A percentile compares a stretch with the other conserved stretches of the same genome.
Conservation (phyloP, 257 asterid species). For the Solanum lignicaule region DNA sequence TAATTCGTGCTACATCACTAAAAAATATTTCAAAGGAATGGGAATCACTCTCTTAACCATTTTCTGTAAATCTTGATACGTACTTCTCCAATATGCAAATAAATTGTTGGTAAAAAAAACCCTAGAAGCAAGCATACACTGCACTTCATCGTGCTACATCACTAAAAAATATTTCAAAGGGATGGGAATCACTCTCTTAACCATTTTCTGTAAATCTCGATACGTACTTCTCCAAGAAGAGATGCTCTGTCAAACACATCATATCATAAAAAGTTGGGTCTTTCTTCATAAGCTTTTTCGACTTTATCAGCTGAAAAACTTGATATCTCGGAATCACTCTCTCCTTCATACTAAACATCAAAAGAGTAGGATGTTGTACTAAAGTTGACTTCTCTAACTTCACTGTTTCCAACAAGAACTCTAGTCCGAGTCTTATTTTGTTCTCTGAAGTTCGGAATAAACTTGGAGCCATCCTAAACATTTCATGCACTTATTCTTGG, state of each 20-base stretch:
- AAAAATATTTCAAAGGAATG: not conserved
- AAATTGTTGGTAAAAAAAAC: no score
- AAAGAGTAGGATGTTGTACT: not conserved
- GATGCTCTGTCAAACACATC: not conserved
- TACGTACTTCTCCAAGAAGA: slow-evolving; percentile 8
- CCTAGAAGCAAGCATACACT: no score
- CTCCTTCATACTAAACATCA: slow-evolving; percentile 2
- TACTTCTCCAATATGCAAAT: no score
- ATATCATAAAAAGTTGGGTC: not conserved
- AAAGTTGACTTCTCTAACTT: not conserved
- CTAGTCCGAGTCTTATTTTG: slow-evolving; percentile 8
- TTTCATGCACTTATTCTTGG: not conserved
- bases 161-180: not conserved
- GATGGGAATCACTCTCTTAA: no score
- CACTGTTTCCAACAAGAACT: slow-evolving; percentile 10
- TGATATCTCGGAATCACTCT: slow-evolving; percentile 1
- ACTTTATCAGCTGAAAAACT: slow-evolving; percentile 6
- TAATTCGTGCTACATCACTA: not conserved
- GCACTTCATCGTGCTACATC: not conserved
- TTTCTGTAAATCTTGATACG: no score
- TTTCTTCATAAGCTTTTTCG: slow-evolving; percentile 5
- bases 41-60: no score
- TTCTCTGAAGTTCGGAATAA: slow-evolving; percentile 8
- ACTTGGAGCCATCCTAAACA: slow-evolving; percentile 4
- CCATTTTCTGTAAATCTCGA: not conserved